phyloP scores from a whole-genome alignment of 2,329 filamentous ascomycete species.

The Aspergillus pseudonomiae region DNA sequence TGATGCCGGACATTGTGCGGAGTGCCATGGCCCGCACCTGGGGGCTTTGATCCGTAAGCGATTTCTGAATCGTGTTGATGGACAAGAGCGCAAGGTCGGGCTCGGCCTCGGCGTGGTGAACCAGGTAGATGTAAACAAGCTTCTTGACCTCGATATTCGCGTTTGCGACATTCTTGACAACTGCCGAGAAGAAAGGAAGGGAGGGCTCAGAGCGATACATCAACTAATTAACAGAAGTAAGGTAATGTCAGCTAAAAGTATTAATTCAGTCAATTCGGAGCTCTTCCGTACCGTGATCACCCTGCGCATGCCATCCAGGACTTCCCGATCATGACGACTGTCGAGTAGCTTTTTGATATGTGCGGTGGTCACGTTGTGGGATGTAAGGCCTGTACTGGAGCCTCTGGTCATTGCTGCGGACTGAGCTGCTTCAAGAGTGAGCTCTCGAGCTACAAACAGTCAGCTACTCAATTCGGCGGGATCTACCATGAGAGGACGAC shows the following conservation, averaged over 20 bases:
- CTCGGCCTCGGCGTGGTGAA: conserved; percentile 94
- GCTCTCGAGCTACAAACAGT: conserved; percentile 74
- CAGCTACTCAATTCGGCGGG: conserved; percentile 19
- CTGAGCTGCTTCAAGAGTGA: conserved; percentile 95
- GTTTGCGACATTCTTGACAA: conserved; percentile 96
- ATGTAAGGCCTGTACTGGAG: conserved; percentile 59
- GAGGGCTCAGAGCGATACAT: conserved; percentile 91
- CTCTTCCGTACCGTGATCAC: conserved; percentile 72
- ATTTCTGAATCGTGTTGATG: conserved; percentile 99
- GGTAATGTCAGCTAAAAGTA: conserved; percentile 21
- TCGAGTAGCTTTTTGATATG: conserved; percentile 95
- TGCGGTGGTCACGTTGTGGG: conserved; percentile 70
- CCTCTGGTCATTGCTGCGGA: conserved; percentile 67
- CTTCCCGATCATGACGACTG: conserved; percentile 88
- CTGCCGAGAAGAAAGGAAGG: conserved; percentile 91
- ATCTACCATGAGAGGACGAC: neutral
- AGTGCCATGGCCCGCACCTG: conserved; percentile 89
- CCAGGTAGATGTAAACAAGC: conserved; percentile 96
- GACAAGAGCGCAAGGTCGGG: conserved; percentile 93
- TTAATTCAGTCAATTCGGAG: conserved; percentile 1
- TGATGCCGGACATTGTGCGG: conserved; percentile 94
- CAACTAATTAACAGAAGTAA: conserved; percentile 63
- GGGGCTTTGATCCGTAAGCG: conserved; percentile 87
- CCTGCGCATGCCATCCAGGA: conserved; percentile 85
- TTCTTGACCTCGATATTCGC: conserved; percentile 96